Conservation (phyloP, 1,284 basidiomycete species). For the Fomitopsis betulina region DNA sequence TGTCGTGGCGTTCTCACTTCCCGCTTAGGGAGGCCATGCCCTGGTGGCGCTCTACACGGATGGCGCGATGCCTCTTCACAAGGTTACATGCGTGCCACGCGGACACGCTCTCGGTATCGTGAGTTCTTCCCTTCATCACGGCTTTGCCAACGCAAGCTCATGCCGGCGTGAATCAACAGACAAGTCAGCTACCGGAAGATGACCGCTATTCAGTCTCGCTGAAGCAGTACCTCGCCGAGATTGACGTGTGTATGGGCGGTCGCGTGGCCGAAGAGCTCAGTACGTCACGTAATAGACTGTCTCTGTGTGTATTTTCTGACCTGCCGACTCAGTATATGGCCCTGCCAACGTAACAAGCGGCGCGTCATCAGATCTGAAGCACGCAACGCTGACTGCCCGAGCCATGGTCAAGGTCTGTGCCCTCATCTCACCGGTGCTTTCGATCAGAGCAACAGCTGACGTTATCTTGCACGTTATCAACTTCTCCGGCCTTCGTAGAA, state of each 20-base stretch:
- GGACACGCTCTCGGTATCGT: slow-evolving; percentile 89
- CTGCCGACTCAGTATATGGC: slow-evolving; percentile 68
- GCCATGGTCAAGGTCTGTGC: slow-evolving; percentile 80
- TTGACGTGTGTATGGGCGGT: slow-evolving; percentile 91
- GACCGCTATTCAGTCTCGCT: slow-evolving; percentile 71
- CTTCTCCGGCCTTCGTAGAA: slow-evolving; percentile 25
- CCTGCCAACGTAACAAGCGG: slow-evolving; percentile 85
- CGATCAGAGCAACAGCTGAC: slow-evolving; percentile 1
- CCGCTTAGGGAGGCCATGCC: slow-evolving; percentile 80
- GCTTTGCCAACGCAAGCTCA: background rate
- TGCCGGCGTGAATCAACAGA: slow-evolving; percentile 39
- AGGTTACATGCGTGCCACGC: slow-evolving; percentile 93
- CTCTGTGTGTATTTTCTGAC: background rate
- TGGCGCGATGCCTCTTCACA: slow-evolving; percentile 92
- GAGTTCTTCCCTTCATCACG: slow-evolving; percentile 27
- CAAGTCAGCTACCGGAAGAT: slow-evolving; percentile 81
- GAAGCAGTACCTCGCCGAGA: slow-evolving; percentile 71
- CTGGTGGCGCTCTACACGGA: slow-evolving; percentile 88
- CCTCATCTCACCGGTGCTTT: slow-evolving; percentile 8
- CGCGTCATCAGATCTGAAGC: slow-evolving; percentile 81
- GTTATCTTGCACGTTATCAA: slow-evolving; percentile 4
- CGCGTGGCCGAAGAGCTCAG: slow-evolving; percentile 90
- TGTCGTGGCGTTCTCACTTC: slow-evolving; percentile 7
- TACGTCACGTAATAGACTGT: slow-evolving; percentile 30
- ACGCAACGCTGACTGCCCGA: slow-evolving; percentile 78